These are phyloP conservation scores for Cyclotella baltica DNA, from an alignment of 108 stramenopile genomes.

Conservation along the genomic window DNA sequence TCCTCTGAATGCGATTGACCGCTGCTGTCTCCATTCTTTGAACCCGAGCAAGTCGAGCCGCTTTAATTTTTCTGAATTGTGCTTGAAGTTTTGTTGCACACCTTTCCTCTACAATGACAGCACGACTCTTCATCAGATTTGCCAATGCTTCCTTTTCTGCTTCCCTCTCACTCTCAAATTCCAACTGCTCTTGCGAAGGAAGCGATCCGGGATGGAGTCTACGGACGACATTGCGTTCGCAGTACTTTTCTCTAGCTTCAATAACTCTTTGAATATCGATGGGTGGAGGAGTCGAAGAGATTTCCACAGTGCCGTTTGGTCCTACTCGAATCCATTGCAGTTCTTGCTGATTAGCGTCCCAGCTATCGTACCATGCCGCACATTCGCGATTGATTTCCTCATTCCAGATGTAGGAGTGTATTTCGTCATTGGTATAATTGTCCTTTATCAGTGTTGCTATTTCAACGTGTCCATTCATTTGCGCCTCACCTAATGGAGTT, in stretches of 20 bases:
- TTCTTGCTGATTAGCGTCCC: slow-evolving; percentile 30
- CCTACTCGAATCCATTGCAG: slow-evolving; percentile 26
- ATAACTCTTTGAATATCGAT: slow-evolving; percentile 45
- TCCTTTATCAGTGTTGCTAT: slow-evolving; percentile 42
- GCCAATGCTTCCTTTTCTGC: slow-evolving; percentile 18
- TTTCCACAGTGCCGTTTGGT: slow-evolving; percentile 15
- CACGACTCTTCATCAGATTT: slow-evolving; percentile 21
- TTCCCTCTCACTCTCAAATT: slow-evolving; percentile 29
- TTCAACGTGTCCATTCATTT: slow-evolving; percentile 47
- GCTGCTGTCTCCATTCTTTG: slow-evolving; percentile 24
- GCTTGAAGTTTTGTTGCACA: slow-evolving; percentile 43
- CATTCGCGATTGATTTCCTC: slow-evolving; percentile 44
- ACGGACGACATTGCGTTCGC: slow-evolving; percentile 25
- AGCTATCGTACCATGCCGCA: slow-evolving; percentile 44
- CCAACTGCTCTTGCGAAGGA: slow-evolving; percentile 22
- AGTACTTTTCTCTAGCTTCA: slow-evolving; percentile 37
- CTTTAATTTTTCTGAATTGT: slow-evolving; percentile 33
- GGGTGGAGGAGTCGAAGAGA: slow-evolving; percentile 37
- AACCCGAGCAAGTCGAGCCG: slow-evolving; percentile 7
- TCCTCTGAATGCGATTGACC: slow-evolving; percentile 43
- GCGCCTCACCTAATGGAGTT: slow-evolving; percentile 48
- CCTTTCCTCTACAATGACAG: slow-evolving; percentile 20
- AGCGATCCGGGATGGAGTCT: slow-evolving; percentile 33
- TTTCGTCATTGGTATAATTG: slow-evolving; percentile 30
- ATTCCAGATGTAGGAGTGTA: slow-evolving; percentile 42